Conservation (phyloP, 2,329 filamentous ascomycete genomes). For the Xylariales sp. region DNA sequence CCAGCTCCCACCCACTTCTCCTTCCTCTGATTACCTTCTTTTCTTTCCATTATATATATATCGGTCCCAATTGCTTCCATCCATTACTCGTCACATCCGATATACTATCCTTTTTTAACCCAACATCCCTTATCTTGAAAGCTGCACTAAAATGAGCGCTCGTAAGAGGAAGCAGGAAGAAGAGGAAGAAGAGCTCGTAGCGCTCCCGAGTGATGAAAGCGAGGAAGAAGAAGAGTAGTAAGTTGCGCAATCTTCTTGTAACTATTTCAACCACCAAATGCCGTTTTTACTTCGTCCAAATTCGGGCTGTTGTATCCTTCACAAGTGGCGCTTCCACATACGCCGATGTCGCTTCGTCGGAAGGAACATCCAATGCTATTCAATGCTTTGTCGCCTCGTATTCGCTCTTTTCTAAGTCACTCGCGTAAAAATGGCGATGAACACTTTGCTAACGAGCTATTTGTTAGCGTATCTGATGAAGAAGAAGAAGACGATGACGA, state of each 20-base stretch:
- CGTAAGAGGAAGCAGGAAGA: slow-evolving; percentile 52
- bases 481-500: slow-evolving; percentile 50
- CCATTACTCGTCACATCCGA: slow-evolving; percentile 33
- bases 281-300: slow-evolving; percentile 12
- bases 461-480: slow-evolving; percentile 48
- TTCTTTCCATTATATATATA: slow-evolving; percentile 33
- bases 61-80: slow-evolving; percentile 39
- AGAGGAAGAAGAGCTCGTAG: slow-evolving; percentile 52
- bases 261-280: slow-evolving; percentile 14
- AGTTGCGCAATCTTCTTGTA: slow-evolving; percentile 36
- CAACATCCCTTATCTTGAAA: slow-evolving; percentile 27
- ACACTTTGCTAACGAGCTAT: slow-evolving; percentile 21
- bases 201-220: slow-evolving; percentile 52
- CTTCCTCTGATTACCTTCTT: slow-evolving; percentile 42
- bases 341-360: slow-evolving; percentile 36
- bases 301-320: slow-evolving; percentile 14
- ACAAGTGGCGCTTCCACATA: slow-evolving; percentile 38
- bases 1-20: slow-evolving; percentile 40
- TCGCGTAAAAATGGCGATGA: neutral
- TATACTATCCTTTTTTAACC: slow-evolving; percentile 18
- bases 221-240: slow-evolving; percentile 53
- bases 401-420: neutral
- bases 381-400: neutral
- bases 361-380: neutral
- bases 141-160: slow-evolving; percentile 45